Base-by-base conservation (phyloP, 768 basidiomycete genomes). In the Amanita subjunquillea region DNA sequence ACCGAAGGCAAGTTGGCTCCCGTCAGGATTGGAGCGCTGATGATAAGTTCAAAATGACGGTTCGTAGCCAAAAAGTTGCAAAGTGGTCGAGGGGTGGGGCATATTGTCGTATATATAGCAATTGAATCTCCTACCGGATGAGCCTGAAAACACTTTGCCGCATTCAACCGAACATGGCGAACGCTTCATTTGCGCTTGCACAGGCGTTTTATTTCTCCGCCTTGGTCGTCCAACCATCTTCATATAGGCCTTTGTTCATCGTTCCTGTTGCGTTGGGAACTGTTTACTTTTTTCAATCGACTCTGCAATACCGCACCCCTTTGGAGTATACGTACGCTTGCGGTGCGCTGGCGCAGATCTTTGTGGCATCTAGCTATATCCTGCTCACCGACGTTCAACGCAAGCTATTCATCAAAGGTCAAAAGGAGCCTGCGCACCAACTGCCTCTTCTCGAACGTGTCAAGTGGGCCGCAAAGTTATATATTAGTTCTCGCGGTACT, bases 21-120 rank as follows among this genome's bases (percentile, higher is more conserved):
- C 25, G 25, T 25, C 4, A 25, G 25, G 25, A 25, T 25, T 25
- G 25, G 25, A 25, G 25, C 25, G 2, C 25, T 25, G 25, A 3
- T 25, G 25, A 25, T 25, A 25, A 25, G 25, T 25, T 25, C 25
- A 43, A 9, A 10, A 27, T 20, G 17, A 42, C 22, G 10, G 40
- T 6, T 17, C 17, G 3, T 8, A 2, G 7, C 72, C 71, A 72
- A 72, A 73, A 74, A 57, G 34, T 15, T 36, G 9, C 34, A 36
- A 15, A 9, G 9, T 36, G 9, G 3, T 10, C 9, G 15, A 15
- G 6, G 4, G 6, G 9, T 4, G 3, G 3, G 12, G 12, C 10
- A 48, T 20, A 15, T 5, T 20, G 32, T 7, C 1, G 17, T 17
- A 17, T 17, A 17, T 17, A 17, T 17, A 17, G 17, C 17, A 17